Conservation (phyloP, 2,329 filamentous ascomycete species). For the Zalaria sp. region DNA sequence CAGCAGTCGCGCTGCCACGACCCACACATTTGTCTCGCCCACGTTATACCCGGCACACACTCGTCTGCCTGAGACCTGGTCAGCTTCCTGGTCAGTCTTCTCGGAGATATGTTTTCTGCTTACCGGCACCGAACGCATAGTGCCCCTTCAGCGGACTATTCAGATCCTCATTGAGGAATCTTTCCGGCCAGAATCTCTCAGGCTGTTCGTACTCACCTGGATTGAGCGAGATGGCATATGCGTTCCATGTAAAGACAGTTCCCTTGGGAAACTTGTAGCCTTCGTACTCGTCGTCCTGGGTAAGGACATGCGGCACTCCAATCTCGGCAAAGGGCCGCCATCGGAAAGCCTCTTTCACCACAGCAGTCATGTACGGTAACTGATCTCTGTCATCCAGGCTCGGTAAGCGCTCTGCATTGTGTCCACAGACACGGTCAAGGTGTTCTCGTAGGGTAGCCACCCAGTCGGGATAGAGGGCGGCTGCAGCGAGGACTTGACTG, state of each 20-base stretch:
- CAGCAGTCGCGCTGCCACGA: slow-evolving; percentile 1
- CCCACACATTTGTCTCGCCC: slow-evolving; percentile 4
- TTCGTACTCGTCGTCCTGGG: slow-evolving; percentile 24
- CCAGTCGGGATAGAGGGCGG: slow-evolving; percentile 13
- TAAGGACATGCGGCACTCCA: slow-evolving; percentile 26
- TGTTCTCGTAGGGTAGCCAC: slow-evolving; percentile 16
- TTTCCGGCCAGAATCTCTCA: slow-evolving; percentile 16
- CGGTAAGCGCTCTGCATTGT: slow-evolving; percentile 12
- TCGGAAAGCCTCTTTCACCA: slow-evolving; percentile 21
- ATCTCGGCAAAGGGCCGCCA: slow-evolving; percentile 17
- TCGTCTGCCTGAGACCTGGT: slow-evolving; percentile 1
- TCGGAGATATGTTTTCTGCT: neutral
- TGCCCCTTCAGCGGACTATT: slow-evolving; percentile 3
- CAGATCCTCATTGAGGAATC: slow-evolving; percentile 3
- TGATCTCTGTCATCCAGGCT: slow-evolving; percentile 12
- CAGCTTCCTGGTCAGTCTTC: neutral
- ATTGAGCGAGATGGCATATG: slow-evolving; percentile 16
- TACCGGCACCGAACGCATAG: slow-evolving; percentile 2
- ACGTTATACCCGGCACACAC: slow-evolving; percentile 2
- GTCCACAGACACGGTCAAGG: slow-evolving; percentile 16
- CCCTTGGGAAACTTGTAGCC: slow-evolving; percentile 14
- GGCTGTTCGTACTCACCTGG: slow-evolving; percentile 14
- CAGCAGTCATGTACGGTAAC: slow-evolving; percentile 17
- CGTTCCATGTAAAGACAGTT: slow-evolving; percentile 4
- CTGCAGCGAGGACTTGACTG: slow-evolving; percentile 20